phyloP scores from a whole-genome alignment of 2,329 filamentous ascomycete species.

The Hymenoscyphus salicellus region DNA sequence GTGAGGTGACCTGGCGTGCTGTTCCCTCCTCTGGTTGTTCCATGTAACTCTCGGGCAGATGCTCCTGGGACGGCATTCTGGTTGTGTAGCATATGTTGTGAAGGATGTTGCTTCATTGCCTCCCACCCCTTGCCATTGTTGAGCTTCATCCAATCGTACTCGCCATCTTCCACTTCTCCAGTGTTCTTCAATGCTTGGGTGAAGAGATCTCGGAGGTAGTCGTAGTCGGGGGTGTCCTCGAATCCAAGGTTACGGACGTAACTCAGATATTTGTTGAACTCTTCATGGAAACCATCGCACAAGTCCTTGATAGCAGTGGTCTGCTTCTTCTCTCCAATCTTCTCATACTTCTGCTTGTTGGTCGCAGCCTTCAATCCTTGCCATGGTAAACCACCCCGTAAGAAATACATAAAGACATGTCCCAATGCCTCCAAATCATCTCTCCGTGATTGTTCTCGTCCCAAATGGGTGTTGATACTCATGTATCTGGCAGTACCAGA shows the following conservation, averaged over 20 bases:
- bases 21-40: constrained; percentile 63
- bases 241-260: constrained; percentile 98
- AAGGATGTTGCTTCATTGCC: constrained; percentile 66
- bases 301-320: constrained; percentile 95
- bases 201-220: constrained; percentile 94
- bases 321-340: constrained; percentile 99
- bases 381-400: constrained; percentile 69
- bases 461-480: constrained; percentile 99
- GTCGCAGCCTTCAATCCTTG: constrained; percentile 71
- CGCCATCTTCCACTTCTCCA: constrained; percentile 92
- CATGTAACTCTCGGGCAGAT: constrained; percentile 81
- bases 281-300: constrained; percentile 92
- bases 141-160: constrained; percentile 99
- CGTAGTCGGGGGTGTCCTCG: constrained; percentile 97
- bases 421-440: constrained; percentile 90
- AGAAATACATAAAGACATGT: constrained; percentile 73
- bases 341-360: constrained; percentile 98
- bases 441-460: constrained; percentile 89
- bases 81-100: constrained; percentile 71
- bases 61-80: constrained; percentile 75
- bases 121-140: constrained; percentile 91
- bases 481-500: constrained; percentile 97
- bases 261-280: constrained; percentile 95
- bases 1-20: constrained; percentile 61
- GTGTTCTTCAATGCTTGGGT: constrained; percentile 93